Evolutionary conservation across 1,139 yeast genomes (phyloP).

Genomic region (Debaryomyces coudertii): DNA sequence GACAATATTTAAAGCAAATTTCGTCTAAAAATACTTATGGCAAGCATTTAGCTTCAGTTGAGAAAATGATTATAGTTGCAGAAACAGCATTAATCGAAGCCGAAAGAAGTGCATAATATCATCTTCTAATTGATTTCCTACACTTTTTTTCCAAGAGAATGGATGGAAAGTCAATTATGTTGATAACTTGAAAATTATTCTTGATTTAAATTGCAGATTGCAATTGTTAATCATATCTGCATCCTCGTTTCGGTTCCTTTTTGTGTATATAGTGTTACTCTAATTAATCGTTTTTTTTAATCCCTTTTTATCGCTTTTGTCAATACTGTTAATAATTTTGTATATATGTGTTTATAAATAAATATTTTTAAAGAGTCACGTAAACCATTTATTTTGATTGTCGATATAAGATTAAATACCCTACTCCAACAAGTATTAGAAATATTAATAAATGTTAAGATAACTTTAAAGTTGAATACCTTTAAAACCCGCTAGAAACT

Average conservation of each 20-base stretch:
- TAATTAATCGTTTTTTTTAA: slow-evolving; percentile 4
- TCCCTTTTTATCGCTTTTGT: not conserved
- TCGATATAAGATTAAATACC: not conserved
- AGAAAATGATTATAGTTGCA: slow-evolving; percentile 66
- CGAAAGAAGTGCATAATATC: slow-evolving; percentile 22
- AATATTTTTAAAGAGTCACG: not conserved
- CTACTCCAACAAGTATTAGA: not conserved
- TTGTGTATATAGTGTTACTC: slow-evolving; percentile 1
- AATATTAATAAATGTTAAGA: not conserved
- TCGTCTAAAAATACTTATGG: slow-evolving; percentile 63
- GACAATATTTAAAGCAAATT: slow-evolving; percentile 63
- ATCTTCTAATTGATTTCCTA: not conserved
- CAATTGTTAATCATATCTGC: not conserved
- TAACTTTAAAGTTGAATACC: slow-evolving; percentile 2
- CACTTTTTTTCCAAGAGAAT: not conserved
- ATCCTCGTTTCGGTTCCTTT: not conserved
- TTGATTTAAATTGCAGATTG: not conserved
- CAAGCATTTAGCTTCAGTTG: slow-evolving; percentile 86
- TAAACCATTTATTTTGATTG: not conserved
- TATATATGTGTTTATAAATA: slow-evolving; percentile 9
- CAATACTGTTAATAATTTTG: slow-evolving; percentile 8
- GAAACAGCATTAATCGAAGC: slow-evolving; percentile 52
- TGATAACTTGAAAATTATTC: not conserved
- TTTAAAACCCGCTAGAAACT: slow-evolving; percentile 11
- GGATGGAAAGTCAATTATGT: not conserved